These are phyloP conservation scores for Chalaropsis thielavioides DNA, from an alignment of 2,329 filamentous ascomycete genomes.

Conservation along the genomic window DNA sequence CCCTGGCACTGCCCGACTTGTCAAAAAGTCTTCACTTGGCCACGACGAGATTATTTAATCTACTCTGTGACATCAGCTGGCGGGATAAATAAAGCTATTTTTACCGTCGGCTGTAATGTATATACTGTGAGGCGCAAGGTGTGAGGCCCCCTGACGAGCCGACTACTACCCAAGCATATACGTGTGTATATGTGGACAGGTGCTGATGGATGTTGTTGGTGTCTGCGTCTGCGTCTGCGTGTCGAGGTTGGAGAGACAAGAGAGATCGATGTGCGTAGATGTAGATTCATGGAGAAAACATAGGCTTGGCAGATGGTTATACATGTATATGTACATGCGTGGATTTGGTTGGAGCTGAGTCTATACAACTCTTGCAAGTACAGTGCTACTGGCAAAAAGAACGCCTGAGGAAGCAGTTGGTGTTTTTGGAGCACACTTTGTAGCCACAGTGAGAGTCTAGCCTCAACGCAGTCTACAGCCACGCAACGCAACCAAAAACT, in stretches of 20 bases:
- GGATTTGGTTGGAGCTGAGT: not conserved
- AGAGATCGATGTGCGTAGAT: not conserved
- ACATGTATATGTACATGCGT: no score
- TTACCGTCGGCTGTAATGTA: not conserved
- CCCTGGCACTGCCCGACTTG: conserved; percentile 1
- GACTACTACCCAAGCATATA: not conserved
- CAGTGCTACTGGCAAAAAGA: not conserved
- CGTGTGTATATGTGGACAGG: no score
- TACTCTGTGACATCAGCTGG: conserved; percentile 2
- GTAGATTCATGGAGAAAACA: not conserved
- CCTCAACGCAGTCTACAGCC: not conserved
- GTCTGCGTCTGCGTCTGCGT: no score
- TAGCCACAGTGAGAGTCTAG: not conserved
- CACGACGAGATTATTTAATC: not conserved
- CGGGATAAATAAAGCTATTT: conserved; percentile 1
- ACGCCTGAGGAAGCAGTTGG: not conserved
- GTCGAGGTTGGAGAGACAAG: no score
- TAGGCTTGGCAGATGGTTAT: not conserved
- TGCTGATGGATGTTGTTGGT: not conserved
- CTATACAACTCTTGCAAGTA: not conserved
- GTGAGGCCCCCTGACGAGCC: not conserved
- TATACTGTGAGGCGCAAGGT: no score
- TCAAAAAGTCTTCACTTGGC: conserved; percentile 5
- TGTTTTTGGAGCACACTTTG: not conserved
- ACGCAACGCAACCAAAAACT: no score